These are phyloP conservation scores for Hemileia vastatrix DNA, from an alignment of 1,284 basidiomycete species.

Conservation along the genomic window DNA sequence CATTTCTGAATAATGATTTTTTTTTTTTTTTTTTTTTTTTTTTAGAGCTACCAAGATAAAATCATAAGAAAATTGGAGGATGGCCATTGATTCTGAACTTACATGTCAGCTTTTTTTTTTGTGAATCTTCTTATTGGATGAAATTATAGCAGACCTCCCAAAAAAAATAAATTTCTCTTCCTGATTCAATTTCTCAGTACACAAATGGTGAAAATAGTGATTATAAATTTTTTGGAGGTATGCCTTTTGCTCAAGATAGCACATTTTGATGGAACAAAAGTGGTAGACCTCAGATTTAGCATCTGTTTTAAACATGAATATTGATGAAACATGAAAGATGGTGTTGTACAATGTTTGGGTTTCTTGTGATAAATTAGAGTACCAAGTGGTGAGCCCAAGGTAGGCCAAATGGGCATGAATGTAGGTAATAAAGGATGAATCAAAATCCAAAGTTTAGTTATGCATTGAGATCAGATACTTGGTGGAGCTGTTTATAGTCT, in stretches of 20 bases:
- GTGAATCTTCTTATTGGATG: background rate
- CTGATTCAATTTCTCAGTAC: background rate
- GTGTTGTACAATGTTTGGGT: slow-evolving; percentile 5
- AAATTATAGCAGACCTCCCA: background rate
- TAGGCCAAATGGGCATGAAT: slow-evolving; percentile 7
- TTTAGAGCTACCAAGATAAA: background rate
- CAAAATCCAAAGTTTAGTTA: too few species aligned
- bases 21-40: background rate
- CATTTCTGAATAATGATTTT: background rate
- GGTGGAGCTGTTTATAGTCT: too few species aligned
- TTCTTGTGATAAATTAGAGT: background rate
- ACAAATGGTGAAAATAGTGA: slow-evolving; percentile 10
- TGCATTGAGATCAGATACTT: too few species aligned
- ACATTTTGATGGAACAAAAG: background rate
- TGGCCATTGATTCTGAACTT: background rate
- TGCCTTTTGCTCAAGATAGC: background rate
- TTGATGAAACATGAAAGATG: background rate
- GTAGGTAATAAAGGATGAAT: too few species aligned
- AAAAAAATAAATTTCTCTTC: background rate
- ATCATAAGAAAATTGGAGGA: background rate
- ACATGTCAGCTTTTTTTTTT: slow-evolving; percentile 1
- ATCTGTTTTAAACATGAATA: slow-evolving; percentile 5
- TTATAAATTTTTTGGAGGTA: background rate
- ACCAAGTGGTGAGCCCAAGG: slow-evolving; percentile 5
- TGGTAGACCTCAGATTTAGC: background rate